Evolutionary conservation across 768 basidiomycete genomes (phyloP), one percentile per base, ranked within the genome.

Genomic region (Pleurotus tuber-regium): DNA sequence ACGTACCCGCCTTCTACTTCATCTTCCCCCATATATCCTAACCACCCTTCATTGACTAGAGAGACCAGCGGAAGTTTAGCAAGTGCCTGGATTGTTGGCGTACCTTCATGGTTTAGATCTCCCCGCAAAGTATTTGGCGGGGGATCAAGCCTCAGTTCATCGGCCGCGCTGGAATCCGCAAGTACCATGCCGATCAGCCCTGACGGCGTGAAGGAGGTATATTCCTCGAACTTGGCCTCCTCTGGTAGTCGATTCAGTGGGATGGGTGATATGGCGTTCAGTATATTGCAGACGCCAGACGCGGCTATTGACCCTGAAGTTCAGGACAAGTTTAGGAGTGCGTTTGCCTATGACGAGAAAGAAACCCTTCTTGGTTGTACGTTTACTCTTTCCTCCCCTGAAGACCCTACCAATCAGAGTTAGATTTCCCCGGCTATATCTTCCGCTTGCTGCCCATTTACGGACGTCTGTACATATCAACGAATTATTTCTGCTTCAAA

Each of bases 401-500:
- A 39, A 41, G 51, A 28, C 49, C 25, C 48, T 57, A 8, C 63
- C 24, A 8, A 36, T 38, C n/a, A 11, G 19, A n/a, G 18, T 3
- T 58, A 98, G 96, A 91, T 61, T 92, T 96, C 64, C 83, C 91
- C 35, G 93, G 93, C 8, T 97, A 92, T 66, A 75, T 98, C 36
- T 92, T 85, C 68, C 79, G 96, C 51, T 76, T 96, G 21, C 66
- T 99, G n/a, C 96, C 97, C 0, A 79, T 96, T 10, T 88, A 78
- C 54, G 96, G 96, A 5, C 80, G 87, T 46, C 78, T 98, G 24
- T 98, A 89, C 63, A 80, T 98, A 54, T 96, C 96, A n/a, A 84
- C 82, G 9, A 92, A 90, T 66, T 87, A 83, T 66, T 88, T 98
- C 66, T 97, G 93, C 70, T 99, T 98, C 80, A 90, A 92, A 63